Conservation (phyloP, 2,329 filamentous ascomycete species). For the Exophiala alcalophila region DNA sequence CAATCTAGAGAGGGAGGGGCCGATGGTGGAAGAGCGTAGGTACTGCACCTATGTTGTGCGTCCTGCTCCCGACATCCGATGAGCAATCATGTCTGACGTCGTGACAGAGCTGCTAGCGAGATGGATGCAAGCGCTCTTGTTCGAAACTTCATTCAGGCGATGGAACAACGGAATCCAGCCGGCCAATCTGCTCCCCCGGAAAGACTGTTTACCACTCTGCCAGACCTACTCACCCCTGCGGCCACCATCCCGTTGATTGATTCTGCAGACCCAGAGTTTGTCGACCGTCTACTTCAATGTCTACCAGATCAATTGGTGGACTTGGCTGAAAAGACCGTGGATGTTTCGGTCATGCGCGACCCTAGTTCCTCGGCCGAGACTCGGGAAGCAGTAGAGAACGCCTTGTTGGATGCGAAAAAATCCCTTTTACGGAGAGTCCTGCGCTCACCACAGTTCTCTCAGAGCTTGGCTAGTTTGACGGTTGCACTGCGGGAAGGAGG, state of each 20-base stretch:
- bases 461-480: slow-evolving; percentile 80
- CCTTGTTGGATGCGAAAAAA: slow-evolving; percentile 77
- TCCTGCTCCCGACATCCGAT: neutral
- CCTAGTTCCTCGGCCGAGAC: slow-evolving; percentile 62
- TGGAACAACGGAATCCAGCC: slow-evolving; percentile 56
- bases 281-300: slow-evolving; percentile 72
- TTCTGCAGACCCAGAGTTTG: slow-evolving; percentile 58
- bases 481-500: slow-evolving; percentile 87
- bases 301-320: slow-evolving; percentile 77
- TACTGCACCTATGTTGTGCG: slow-evolving; percentile 46
- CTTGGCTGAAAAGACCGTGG: slow-evolving; percentile 66
- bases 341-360: slow-evolving; percentile 63
- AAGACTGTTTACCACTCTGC: slow-evolving; percentile 75
- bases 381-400: slow-evolving; percentile 61
- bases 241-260: slow-evolving; percentile 76
- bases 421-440: slow-evolving; percentile 76
- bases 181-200: slow-evolving; percentile 50
- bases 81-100: slow-evolving; percentile 43
- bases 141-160: slow-evolving; percentile 81
- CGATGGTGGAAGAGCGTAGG: slow-evolving; percentile 99
- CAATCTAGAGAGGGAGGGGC: slow-evolving; percentile 86
- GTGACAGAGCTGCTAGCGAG: slow-evolving; percentile 57
- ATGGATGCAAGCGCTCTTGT: slow-evolving; percentile 74
- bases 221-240: slow-evolving; percentile 75
- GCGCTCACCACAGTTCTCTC: slow-evolving; percentile 84